Base-by-base conservation (phyloP, 345 rosid genomes). In the Euphorbia lathyris region DNA sequence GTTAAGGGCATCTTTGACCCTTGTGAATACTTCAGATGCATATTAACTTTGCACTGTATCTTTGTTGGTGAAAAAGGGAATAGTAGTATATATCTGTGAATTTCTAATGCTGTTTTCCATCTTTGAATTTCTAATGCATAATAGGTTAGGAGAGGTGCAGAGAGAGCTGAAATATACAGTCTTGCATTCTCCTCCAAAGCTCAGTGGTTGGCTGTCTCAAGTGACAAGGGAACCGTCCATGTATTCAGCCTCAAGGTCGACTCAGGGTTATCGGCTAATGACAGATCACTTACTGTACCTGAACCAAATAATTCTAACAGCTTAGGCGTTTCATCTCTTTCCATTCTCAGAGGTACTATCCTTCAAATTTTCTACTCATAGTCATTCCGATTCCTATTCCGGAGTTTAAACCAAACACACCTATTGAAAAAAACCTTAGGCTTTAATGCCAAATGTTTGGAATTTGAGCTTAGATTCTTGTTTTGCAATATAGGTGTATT, bases 221-320 rank as follows among this genome's bases (percentile, higher is more conserved):
- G 99, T 68, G 97, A 92, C 73, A 95, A 95, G 74, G 99, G 99
- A 48, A 92, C 99, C 3, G 88, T 95, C 56, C 99, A 92, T 80
- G 93, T 95, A 65, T 95, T 95, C 61, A 76, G 89, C 77, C 90
- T 95, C 61, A 88, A 90, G 83, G 69, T 77, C 74, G 87, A 87
- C 78, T 74, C 87, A 40, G 90, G 83, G 16, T 8, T 45, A 10
- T n/a, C 40, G 43, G 82, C 76, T 55, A 74, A 58, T 73, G 93
- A 90, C 29, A 79, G 74, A 65, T 52, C 85, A 30, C 73, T 64
- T 65, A 58, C 47, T 64, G 57, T 77, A 66, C 30, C 89, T 2
- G 87, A 90, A 53, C 73, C 83, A 22, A 64, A 29, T 20, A 70
- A 16, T 32, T 68, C 83, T 57, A 61, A 52, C 52, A 1, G 75